Evolutionary conservation across 805 yeast species (phyloP).

Genomic region (Candida wancherniae): DNA sequence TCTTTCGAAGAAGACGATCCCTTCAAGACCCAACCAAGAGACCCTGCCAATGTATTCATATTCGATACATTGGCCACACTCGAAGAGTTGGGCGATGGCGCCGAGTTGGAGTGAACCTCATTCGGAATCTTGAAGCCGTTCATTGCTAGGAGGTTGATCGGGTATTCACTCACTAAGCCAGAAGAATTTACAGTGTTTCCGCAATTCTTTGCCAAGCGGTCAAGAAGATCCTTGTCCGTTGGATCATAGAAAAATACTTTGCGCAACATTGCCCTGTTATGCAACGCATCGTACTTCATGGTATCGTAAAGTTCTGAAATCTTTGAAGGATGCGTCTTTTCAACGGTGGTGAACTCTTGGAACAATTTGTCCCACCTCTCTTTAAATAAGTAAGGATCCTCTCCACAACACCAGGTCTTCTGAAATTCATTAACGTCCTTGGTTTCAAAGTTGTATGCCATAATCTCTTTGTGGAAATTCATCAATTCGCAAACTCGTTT

Average conservation of each 20-base stretch:
- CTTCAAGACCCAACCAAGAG: conserved; percentile 68
- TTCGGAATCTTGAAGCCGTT: conserved; percentile 65
- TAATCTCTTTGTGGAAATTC: conserved; percentile 81
- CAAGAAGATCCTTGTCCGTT: conserved; percentile 32
- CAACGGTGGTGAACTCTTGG: conserved; percentile 85
- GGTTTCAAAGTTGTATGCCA: conserved; percentile 73
- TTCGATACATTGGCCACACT: conserved; percentile 18
- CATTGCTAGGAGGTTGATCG: conserved; percentile 70
- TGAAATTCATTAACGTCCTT: conserved; percentile 68
- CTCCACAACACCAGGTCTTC: conserved; percentile 92
- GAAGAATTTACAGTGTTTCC: conserved; percentile 44
- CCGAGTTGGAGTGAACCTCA: conserved; percentile 18
- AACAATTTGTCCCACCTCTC: conserved; percentile 98
- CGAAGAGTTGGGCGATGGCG: conserved; percentile 19
- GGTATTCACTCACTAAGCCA: conserved; percentile 63
- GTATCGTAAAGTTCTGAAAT: conserved; percentile 96
- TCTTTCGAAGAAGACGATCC: conserved; percentile 26
- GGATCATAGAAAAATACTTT: conserved; percentile 69
- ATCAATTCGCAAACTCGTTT: conserved; percentile 91
- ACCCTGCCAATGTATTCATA: conserved; percentile 49
- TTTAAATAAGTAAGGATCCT: conserved; percentile 81
- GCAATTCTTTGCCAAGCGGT: conserved; percentile 35
- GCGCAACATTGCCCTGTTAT: conserved; percentile 84
- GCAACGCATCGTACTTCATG: conserved; percentile 97
- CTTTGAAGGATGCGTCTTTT: conserved; percentile 95